A percentile compares a stretch with the other conserved stretches of the same genome.
phyloP scores from a whole-genome alignment of 306 rosid species.

The Casuarina equisetifolia region DNA sequence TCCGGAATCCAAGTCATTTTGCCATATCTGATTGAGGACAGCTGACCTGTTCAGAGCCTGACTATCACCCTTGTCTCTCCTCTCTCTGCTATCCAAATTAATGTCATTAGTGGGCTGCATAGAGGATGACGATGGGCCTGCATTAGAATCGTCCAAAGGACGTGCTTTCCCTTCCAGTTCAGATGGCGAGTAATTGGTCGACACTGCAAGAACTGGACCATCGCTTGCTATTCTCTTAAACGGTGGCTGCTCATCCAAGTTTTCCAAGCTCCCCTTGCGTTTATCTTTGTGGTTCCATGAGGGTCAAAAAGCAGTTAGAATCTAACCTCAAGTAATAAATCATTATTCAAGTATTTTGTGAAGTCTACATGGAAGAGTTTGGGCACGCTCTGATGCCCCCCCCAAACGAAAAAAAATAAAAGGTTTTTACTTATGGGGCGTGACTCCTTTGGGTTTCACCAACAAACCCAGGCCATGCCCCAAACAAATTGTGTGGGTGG shows the following conservation, averaged over 20 bases:
- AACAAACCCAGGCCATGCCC: too few relatives aligned
- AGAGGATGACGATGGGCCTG: constrained; percentile 27
- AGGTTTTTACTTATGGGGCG: too few relatives aligned
- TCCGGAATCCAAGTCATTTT: constrained; percentile 71
- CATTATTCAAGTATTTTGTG: background rate
- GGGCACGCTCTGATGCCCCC: background rate
- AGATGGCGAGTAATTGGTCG: constrained; percentile 27
- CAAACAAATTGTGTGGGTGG: too few relatives aligned
- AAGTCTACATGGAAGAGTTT: background rate
- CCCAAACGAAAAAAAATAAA: background rate
- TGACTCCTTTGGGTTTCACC: too few relatives aligned
- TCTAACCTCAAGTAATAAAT: background rate
- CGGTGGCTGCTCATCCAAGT: constrained; percentile 30
- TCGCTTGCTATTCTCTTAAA: constrained; percentile 36
- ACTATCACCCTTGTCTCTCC: constrained; percentile 25
- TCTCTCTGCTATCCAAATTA: constrained; percentile 1
- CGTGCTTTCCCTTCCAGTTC: constrained; percentile 16
- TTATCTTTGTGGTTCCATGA: constrained; percentile 25
- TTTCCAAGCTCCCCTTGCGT: constrained; percentile 36
- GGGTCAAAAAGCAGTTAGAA: background rate
- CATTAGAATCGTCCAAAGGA: constrained; percentile 18
- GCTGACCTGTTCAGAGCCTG: constrained; percentile 41
- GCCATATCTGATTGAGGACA: constrained; percentile 66
- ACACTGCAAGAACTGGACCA: constrained; percentile 14
- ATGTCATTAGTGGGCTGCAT: constrained; percentile 11